Evolutionary conservation across 345 rosid genomes (phyloP).

Genomic region (Ceriops zippeliana): DNA sequence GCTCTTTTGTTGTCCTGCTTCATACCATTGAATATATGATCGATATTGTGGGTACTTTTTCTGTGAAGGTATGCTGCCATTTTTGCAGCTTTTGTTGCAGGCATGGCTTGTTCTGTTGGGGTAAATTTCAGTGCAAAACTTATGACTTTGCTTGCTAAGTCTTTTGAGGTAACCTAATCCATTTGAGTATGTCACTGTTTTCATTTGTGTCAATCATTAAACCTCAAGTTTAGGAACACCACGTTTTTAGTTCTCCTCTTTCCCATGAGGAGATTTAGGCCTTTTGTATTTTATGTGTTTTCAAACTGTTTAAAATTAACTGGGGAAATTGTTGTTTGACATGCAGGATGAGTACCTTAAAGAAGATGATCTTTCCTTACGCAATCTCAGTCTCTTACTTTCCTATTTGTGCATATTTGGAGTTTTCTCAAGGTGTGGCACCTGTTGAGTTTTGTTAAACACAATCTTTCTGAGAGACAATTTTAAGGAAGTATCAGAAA

Average conservation of each 20-base stretch:
- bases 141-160: constrained; percentile 67
- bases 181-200: neutral
- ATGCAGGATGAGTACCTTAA: constrained; percentile 76
- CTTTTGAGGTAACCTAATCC: constrained; percentile 53
- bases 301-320: neutral
- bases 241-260: neutral
- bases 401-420: constrained; percentile 73
- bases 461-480: neutral
- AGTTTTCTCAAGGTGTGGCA: constrained; percentile 74
- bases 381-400: constrained; percentile 74
- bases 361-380: constrained; percentile 71
- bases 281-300: neutral
- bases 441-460: constrained; percentile 11
- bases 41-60: constrained; percentile 6
- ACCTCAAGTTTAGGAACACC: neutral
- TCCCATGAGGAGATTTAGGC: neutral
- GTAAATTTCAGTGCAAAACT: constrained; percentile 86
- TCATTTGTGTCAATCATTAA: neutral
- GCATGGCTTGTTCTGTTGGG: constrained; percentile 81
- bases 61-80: constrained; percentile 69
- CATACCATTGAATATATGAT: neutral
- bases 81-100: constrained; percentile 90
- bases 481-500: neutral
- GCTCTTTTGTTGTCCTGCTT: neutral
- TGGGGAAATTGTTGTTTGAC: constrained; percentile 2